Percentiles rank a stretch among this genome's conserved stretches.
Conservation (phyloP, 2,329 filamentous ascomycete species). For the Calycina herbarum region DNA sequence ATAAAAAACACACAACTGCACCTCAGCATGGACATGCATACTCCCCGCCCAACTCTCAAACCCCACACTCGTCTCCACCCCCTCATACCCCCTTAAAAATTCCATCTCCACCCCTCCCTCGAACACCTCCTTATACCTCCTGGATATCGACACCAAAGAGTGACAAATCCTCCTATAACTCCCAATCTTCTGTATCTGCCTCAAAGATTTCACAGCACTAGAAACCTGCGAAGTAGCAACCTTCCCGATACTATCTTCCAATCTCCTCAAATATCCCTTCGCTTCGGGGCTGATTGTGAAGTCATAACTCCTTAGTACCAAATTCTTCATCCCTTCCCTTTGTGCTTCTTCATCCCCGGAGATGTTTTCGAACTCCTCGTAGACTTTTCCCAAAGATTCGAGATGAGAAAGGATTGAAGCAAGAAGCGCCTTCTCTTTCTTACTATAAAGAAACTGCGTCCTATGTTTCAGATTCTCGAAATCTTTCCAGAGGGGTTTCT, state of each 20-base stretch:
- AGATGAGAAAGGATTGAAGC: not conserved
- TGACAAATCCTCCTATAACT: constrained; percentile 19
- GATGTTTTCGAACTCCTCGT: constrained; percentile 14
- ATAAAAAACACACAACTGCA: constrained; percentile 19
- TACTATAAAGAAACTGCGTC: constrained; percentile 16
- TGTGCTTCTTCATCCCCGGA: not conserved
- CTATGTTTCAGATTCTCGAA: constrained; percentile 18
- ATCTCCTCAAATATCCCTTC: constrained; percentile 8
- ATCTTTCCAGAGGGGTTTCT: constrained; percentile 22
- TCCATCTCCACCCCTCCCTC: constrained; percentile 8
- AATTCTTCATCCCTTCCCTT: not conserved
- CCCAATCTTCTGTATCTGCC: constrained; percentile 21
- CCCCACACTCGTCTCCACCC: constrained; percentile 17
- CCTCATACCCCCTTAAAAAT: constrained; percentile 14
- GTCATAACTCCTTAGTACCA: not conserved
- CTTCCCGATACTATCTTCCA: constrained; percentile 15
- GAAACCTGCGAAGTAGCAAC: constrained; percentile 14
- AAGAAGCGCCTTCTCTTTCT: constrained; percentile 13
- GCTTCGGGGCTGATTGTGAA: not conserved
- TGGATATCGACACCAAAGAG: constrained; percentile 9
- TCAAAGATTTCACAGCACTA: constrained; percentile 18
- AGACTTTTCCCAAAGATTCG: constrained; percentile 5
- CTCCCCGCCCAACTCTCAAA: constrained; percentile 20
- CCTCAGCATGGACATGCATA: constrained; percentile 21
- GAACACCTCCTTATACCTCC: constrained; percentile 12